Evolutionary conservation across 2,329 filamentous ascomycete species (phyloP).

Genomic region (Fonsecaea erecta): DNA sequence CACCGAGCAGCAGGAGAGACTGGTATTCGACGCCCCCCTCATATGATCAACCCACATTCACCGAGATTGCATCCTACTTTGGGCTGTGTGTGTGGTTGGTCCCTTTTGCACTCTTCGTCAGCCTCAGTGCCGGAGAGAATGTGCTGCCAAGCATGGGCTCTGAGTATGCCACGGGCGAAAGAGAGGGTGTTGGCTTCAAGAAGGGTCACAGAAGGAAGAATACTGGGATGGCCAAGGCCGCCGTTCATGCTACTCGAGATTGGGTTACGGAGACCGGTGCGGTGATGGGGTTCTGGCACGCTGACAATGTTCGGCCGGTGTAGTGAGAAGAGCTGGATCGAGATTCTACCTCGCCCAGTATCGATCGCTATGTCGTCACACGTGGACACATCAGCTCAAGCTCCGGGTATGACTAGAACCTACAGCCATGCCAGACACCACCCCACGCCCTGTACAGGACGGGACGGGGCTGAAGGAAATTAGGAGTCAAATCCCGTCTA

Average conservation of each 20-base stretch:
- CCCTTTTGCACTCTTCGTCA: slow-evolving; percentile 93
- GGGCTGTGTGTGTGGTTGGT: slow-evolving; percentile 96
- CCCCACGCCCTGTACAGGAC: neutral
- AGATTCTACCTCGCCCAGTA: neutral
- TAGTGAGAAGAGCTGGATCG: slow-evolving; percentile 43
- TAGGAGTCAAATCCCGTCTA: neutral
- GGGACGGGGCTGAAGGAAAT: neutral
- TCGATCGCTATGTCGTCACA: neutral
- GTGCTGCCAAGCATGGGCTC: slow-evolving; percentile 90
- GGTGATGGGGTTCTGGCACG: slow-evolving; percentile 66
- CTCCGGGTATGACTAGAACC: neutral
- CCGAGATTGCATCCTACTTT: slow-evolving; percentile 94
- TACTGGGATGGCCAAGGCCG: slow-evolving; percentile 66
- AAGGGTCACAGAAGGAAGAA: slow-evolving; percentile 53
- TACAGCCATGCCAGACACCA: neutral
- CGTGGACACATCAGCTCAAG: neutral
- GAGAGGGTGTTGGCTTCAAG: slow-evolving; percentile 37
- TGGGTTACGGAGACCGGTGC: slow-evolving; percentile 68
- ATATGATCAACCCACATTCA: slow-evolving; percentile 73
- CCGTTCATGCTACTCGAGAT: slow-evolving; percentile 63
- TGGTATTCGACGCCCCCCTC: slow-evolving; percentile 46
- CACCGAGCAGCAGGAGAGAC: slow-evolving; percentile 31
- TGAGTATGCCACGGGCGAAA: slow-evolving; percentile 67
- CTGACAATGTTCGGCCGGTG: slow-evolving; percentile 53
- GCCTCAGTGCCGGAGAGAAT: slow-evolving; percentile 90